Evolutionary conservation across 345 rosid genomes (phyloP).

Genomic region (Alliaria petiolata): DNA sequence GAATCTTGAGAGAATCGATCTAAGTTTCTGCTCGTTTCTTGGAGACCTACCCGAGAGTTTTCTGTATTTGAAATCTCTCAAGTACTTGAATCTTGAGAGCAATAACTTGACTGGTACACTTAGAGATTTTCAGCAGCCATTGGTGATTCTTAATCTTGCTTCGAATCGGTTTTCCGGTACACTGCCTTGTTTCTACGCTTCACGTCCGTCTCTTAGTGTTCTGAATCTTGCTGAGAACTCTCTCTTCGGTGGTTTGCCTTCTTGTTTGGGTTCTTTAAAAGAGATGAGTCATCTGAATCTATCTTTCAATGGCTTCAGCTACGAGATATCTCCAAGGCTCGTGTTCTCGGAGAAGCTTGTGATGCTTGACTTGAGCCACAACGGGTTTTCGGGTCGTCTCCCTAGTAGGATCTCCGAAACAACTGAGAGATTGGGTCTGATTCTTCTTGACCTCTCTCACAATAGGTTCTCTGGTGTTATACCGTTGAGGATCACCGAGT

Average conservation of each 20-base stretch:
- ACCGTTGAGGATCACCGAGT: constrained; percentile 66
- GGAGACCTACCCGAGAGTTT: constrained; percentile 66
- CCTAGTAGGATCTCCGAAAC: constrained; percentile 58
- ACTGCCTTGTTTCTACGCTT: constrained; percentile 73
- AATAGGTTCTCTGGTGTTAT: constrained; percentile 72
- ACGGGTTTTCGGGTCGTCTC: constrained; percentile 66
- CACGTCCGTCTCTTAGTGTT: constrained; percentile 45
- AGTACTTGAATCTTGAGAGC: constrained; percentile 57
- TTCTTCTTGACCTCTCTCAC: constrained; percentile 81
- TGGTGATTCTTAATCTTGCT: constrained; percentile 61
- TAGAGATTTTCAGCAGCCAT: constrained; percentile 56
- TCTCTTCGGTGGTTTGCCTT: constrained; percentile 81
- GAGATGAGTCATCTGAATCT: constrained; percentile 61
- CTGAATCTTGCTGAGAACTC: constrained; percentile 65
- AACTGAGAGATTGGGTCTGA: constrained; percentile 67
- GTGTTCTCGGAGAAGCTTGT: constrained; percentile 67
- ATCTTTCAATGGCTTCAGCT: constrained; percentile 56
- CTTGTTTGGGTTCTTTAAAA: constrained; percentile 65
- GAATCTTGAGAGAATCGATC: constrained; percentile 60
- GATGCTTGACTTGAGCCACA: constrained; percentile 77
- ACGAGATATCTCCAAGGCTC: constrained; percentile 69
- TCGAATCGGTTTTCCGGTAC: constrained; percentile 75
- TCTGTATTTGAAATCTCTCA: constrained; percentile 48
- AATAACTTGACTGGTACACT: constrained; percentile 59
- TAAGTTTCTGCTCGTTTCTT: constrained; percentile 62